A percentile compares a stretch with the other conserved stretches of the same genome.
Evolutionary conservation across 495 filamentous ascomycete genomes (phyloP).

Genomic region (Daldinia concentrica): DNA sequence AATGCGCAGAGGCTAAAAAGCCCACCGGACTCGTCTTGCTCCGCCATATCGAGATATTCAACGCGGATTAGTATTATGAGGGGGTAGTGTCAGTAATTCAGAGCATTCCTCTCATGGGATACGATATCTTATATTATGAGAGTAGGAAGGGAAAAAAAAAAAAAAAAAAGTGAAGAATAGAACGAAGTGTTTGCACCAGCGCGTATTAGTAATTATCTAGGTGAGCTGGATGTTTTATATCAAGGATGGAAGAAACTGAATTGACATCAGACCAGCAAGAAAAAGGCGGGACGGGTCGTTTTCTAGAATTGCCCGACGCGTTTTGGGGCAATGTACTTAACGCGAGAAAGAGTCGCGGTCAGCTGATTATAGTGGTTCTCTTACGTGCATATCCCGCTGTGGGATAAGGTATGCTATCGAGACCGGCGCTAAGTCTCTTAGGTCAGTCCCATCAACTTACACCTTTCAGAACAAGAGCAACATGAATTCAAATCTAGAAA

Average conservation of each 20-base stretch:
- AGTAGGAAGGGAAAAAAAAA: not conserved
- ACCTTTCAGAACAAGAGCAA: not conserved
- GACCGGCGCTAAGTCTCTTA: not conserved
- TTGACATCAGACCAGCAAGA: constrained; percentile 20
- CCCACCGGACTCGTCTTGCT: constrained; percentile 34
- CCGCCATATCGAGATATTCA: constrained; percentile 51
- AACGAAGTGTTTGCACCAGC: constrained; percentile 1
- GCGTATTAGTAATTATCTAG: constrained; percentile 4
- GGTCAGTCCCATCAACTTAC: not conserved
- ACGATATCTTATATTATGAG: not conserved
- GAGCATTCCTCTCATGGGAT: constrained; percentile 19
- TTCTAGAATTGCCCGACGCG: constrained; percentile 37
- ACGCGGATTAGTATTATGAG: constrained; percentile 8
- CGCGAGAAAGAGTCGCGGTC: constrained; percentile 40
- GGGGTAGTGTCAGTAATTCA: not conserved
- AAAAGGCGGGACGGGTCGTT: constrained; percentile 36
- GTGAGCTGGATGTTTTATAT: not conserved
- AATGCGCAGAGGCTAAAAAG: constrained; percentile 55
- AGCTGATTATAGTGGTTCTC: constrained; percentile 26
- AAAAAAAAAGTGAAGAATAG: not conserved
- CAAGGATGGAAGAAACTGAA: constrained; percentile 5
- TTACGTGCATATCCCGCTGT: constrained; percentile 9
- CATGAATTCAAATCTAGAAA: not conserved
- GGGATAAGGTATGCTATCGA: not conserved
- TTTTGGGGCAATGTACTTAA: constrained; percentile 33